Base-by-base conservation (phyloP, 371 early-diverging fungal genomes). In the Conidiobolus incongruus region DNA sequence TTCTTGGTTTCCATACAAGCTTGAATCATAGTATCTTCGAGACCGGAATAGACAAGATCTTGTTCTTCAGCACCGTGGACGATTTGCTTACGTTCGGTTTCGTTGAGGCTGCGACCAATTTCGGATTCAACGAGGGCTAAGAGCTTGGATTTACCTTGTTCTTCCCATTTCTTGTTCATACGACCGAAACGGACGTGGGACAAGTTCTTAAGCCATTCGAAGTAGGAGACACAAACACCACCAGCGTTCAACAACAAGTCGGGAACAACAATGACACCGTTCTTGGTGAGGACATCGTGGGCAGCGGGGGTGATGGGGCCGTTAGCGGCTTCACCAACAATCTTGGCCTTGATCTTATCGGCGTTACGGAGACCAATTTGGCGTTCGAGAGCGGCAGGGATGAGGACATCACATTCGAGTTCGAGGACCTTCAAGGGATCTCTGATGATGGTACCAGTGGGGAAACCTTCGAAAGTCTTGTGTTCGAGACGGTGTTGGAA, bases 91-190 rank as follows among this genome's bases (percentile, higher is more conserved):
- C 83, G 74, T 53, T 84, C 86, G 41, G 68, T 64, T 35, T 76
- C 77, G 12, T 75, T 73, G 45, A 81, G 59, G 34, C 58, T 57
- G 17, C 77, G 68, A 37, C 84, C 84, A 7, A 79, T 82, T 44
- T 75, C 76, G 46, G 73, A 68, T 55, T 87, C 86, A 23, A 85
- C 83, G 33, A 85, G 56, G 8, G 60, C 62, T 45, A 85, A 53
- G 37, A 87, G 61, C 66, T 77, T 76, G 41, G 58, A 51, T 53
- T 81, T 81, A 53, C 79, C 76, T 33, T 70, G 62, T 50, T 87
- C 86, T 52, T 85, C 86, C 85, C 85, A 87, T 49, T 74, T 73
- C 65, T 81, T 79, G 58, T 81, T 84, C 79, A 87, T 77, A 55
- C 87, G 81, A 38, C 87, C 87, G 45, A 87, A 85, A 32, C 87